Percentiles rank a stretch among this genome's conserved stretches.
These are phyloP conservation scores for Diaporthe caulivora DNA, from an alignment of 2,329 filamentous ascomycete species.

Conservation along the genomic window DNA sequence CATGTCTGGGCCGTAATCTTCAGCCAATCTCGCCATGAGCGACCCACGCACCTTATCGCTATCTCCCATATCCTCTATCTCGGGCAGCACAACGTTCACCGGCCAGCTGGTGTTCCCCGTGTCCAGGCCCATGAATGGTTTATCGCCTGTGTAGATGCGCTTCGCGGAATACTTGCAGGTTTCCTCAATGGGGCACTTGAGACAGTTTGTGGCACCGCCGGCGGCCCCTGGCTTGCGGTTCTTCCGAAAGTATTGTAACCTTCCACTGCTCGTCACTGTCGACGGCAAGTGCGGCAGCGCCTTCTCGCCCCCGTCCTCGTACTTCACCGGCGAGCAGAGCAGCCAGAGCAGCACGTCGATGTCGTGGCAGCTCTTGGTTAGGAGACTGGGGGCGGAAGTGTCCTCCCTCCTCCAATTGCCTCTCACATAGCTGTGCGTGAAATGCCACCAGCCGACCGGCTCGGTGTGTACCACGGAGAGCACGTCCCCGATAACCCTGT, in stretches of 20 bases:
- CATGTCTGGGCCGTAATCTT: slow-evolving; percentile 66
- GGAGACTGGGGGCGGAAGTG: slow-evolving; percentile 80
- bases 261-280: slow-evolving; percentile 80
- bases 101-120: slow-evolving; percentile 83
- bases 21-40: slow-evolving; percentile 52
- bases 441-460: slow-evolving; percentile 97
- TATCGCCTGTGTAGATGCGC: slow-evolving; percentile 81
- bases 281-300: slow-evolving; percentile 77
- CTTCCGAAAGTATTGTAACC: slow-evolving; percentile 81
- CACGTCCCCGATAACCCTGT: slow-evolving; percentile 84
- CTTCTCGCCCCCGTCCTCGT: slow-evolving; percentile 53
- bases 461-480: slow-evolving; percentile 92
- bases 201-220: slow-evolving; percentile 85
- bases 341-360: slow-evolving; percentile 95
- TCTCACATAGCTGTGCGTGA: slow-evolving; percentile 88
- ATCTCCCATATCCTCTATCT: slow-evolving; percentile 81
- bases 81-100: slow-evolving; percentile 87
- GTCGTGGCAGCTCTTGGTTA: slow-evolving; percentile 97
- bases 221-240: slow-evolving; percentile 81
- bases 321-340: slow-evolving; percentile 76
- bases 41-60: slow-evolving; percentile 61
- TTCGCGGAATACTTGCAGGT: slow-evolving; percentile 89
- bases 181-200: slow-evolving; percentile 79
- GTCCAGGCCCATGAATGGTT: slow-evolving; percentile 67
- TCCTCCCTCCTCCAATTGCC: slow-evolving; percentile 93